A percentile compares a stretch with the other conserved stretches of the same genome.
Conservation (phyloP, 768 basidiomycete species). For the Pilatotrama ljubarskyi region DNA sequence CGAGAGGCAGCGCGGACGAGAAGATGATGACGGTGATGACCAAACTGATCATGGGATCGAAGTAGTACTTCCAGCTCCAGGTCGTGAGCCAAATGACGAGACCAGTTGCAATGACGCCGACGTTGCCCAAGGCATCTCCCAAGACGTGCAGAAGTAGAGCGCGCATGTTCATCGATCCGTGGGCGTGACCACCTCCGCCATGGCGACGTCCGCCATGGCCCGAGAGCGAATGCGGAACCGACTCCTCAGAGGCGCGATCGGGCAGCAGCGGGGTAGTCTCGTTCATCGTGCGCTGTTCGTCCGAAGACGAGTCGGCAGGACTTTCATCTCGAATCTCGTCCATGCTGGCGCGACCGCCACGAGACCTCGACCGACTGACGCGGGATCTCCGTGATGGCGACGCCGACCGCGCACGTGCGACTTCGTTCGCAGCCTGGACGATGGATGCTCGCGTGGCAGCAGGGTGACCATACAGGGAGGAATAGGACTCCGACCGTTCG, state of each 20-base stretch:
- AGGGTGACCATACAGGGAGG: slow-evolving; percentile 73
- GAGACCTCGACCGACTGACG: slow-evolving; percentile 25
- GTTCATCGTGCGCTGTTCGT: slow-evolving; percentile 8
- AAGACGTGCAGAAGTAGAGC: slow-evolving; percentile 92
- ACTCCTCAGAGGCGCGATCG: slow-evolving; percentile 12
- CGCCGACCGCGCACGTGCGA: slow-evolving; percentile 58
- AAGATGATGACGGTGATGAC: slow-evolving; percentile 97
- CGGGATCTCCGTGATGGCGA: slow-evolving; percentile 27
- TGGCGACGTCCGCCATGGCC: slow-evolving; percentile 8
- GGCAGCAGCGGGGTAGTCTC: slow-evolving; percentile 28
- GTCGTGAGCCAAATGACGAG: slow-evolving; percentile 89
- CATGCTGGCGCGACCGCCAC: slow-evolving; percentile 17
- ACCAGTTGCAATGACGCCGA: slow-evolving; percentile 95
- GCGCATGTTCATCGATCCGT: slow-evolving; percentile 94
- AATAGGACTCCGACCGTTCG: slow-evolving; percentile 46
- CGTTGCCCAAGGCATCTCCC: slow-evolving; percentile 96
- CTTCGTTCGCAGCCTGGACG: slow-evolving; percentile 82
- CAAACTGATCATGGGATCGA: slow-evolving; percentile 90
- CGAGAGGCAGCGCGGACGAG: slow-evolving; percentile 89
- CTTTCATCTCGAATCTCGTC: slow-evolving; percentile 11
- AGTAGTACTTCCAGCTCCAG: slow-evolving; percentile 87
- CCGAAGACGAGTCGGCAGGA: slow-evolving; percentile 1
- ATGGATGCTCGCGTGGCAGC: slow-evolving; percentile 70
- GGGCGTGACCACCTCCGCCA: slow-evolving; percentile 23
- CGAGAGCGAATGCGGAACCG: slow-evolving; percentile 14